Evolutionary conservation across 805 yeast genomes (phyloP).

Genomic region (Ogataea minuta): DNA sequence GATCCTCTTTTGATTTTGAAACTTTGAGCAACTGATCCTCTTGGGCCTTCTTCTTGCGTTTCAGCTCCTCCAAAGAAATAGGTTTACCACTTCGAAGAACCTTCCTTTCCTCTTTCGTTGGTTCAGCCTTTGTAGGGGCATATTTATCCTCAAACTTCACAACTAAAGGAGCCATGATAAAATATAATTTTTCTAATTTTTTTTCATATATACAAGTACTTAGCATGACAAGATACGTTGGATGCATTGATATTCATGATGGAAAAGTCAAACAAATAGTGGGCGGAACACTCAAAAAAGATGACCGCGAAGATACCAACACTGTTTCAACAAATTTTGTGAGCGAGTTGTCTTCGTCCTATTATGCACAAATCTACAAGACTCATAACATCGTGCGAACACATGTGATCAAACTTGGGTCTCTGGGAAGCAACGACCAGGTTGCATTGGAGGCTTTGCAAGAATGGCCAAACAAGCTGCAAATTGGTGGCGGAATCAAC

Average conservation of each 20-base stretch:
- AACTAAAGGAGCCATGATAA: constrained; percentile 41
- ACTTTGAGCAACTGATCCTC: constrained; percentile 26
- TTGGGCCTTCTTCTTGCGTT: constrained; percentile 37
- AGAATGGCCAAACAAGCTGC: constrained; percentile 72
- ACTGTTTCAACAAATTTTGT: constrained; percentile 74
- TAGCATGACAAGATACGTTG: constrained; percentile 83
- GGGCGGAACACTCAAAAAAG: constrained; percentile 77
- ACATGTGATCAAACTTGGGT: constrained; percentile 91
- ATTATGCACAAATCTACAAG: constrained; percentile 70
- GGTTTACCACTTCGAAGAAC: constrained; percentile 61
- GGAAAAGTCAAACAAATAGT: constrained; percentile 97
- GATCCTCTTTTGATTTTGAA: constrained; percentile 38
- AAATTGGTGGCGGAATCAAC: constrained; percentile 92
- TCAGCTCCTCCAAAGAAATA: constrained; percentile 42
- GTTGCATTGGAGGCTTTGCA: constrained; percentile 77
- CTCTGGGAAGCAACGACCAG: constrained; percentile 66
- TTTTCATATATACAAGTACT: constrained; percentile 2
- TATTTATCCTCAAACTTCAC: constrained; percentile 44
- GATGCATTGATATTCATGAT: constrained; percentile 92
- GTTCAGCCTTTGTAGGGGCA: constrained; percentile 25
- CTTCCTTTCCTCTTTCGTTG: constrained; percentile 50
- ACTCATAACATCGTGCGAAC: constrained; percentile 64
- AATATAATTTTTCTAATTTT: constrained; percentile 4
- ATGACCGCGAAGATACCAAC: constrained; percentile 42
- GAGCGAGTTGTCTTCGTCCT: constrained; percentile 67